Evolutionary conservation across 306 rosid genomes (phyloP).

Genomic region (Castanea mollissima): DNA sequence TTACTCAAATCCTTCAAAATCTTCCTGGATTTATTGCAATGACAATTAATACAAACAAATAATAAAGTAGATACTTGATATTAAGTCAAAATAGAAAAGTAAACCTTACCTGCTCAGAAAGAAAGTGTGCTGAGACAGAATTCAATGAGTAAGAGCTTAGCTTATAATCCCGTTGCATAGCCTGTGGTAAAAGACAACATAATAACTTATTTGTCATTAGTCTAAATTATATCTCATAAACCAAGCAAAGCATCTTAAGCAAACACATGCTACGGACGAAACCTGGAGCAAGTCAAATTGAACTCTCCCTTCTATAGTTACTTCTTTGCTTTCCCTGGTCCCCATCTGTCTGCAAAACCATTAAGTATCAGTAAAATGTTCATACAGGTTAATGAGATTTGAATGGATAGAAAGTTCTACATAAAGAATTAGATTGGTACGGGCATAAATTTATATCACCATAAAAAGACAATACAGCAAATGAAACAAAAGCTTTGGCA

Average conservation of each 20-base stretch:
- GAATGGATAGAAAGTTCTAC: not conserved
- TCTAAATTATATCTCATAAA: not conserved
- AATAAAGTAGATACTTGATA: constrained; percentile 15
- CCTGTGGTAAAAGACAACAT: constrained; percentile 45
- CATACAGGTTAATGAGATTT: constrained; percentile 5
- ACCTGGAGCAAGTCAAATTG: constrained; percentile 99
- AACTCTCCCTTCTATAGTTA: constrained; percentile 91
- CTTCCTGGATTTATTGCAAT: constrained; percentile 10
- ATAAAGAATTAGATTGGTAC: not conserved
- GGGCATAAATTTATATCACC: not conserved
- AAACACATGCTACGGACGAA: constrained; percentile 21
- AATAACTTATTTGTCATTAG: constrained; percentile 20
- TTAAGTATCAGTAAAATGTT: constrained; percentile 20
- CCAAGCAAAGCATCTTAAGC: constrained; percentile 21
- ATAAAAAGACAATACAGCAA: not conserved
- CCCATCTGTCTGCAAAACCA: constrained; percentile 75
- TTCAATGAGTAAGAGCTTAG: constrained; percentile 94
- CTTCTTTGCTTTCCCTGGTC: constrained; percentile 96
- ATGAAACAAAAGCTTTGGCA: not conserved
- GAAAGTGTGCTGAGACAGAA: constrained; percentile 95
- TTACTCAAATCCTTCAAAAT: not conserved
- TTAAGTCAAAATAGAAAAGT: constrained; percentile 11
- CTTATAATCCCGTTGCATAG: constrained; percentile 88
- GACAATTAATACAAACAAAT: not conserved
- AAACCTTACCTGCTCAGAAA: constrained; percentile 83